A percentile compares a stretch with the other conserved stretches of the same genome.
These are phyloP conservation scores for Plenodomus lindquistii DNA, from an alignment of 2,329 filamentous ascomycete species.

Conservation along the genomic window DNA sequence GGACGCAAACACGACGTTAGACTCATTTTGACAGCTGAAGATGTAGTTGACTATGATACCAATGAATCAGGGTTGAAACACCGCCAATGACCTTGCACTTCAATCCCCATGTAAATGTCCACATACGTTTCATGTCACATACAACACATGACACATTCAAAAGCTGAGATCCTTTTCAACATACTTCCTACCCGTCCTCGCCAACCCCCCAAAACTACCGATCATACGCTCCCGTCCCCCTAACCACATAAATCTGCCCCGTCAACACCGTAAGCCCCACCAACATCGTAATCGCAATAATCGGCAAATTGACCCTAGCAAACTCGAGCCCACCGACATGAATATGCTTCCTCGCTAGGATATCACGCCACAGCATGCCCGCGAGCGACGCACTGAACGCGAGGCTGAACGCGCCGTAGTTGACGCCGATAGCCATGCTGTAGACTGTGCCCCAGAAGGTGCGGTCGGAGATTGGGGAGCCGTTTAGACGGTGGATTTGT, in stretches of 20 bases:
- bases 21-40: not conserved
- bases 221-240: conserved; percentile 29
- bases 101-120: too few species aligned
- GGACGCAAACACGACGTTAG: not conserved
- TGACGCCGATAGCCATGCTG: conserved; percentile 74
- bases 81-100: too few species aligned
- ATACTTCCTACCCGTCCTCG: not conserved
- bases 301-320: conserved; percentile 69
- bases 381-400: conserved; percentile 74
- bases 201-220: not conserved
- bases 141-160: too few species aligned
- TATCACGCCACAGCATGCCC: conserved; percentile 73
- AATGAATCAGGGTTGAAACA: not conserved
- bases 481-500: conserved; percentile 57
- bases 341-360: conserved; percentile 70
- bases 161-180: too few species aligned
- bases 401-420: conserved; percentile 74
- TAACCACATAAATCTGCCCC: conserved; percentile 65
- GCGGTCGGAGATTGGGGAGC: conserved; percentile 60
- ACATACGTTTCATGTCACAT: too few species aligned
- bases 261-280: conserved; percentile 65
- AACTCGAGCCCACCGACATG: conserved; percentile 67
- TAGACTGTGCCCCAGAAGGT: conserved; percentile 77
- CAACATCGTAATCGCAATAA: conserved; percentile 70
- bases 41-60: not conserved